Conservation (phyloP, 208 protist species). For the Vickermania ingenoplastis region DNA sequence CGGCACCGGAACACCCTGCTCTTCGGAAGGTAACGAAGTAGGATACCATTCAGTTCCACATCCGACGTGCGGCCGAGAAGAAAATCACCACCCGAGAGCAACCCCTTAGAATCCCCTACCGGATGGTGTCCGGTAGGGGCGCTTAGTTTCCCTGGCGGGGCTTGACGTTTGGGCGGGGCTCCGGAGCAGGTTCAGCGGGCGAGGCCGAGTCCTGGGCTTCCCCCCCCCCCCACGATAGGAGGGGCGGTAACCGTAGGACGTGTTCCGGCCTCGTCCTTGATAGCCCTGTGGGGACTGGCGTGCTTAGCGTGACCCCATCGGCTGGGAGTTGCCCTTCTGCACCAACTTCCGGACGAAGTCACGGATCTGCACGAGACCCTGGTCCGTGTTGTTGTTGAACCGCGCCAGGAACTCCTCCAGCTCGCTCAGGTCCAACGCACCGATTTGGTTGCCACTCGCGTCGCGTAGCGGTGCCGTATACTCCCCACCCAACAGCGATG, state of each 20-base stretch:
- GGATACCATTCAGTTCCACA: too few species aligned
- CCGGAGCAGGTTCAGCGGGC: not conserved
- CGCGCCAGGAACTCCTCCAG: not conserved
- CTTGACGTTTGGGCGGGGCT: too few species aligned
- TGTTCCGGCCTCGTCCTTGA: not conserved
- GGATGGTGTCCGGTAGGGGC: not conserved
- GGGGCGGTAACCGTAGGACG: conserved; percentile 1
- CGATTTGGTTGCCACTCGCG: too few species aligned
- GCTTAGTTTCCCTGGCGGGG: too few species aligned
- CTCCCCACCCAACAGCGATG: too few species aligned
- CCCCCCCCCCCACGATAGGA: not conserved
- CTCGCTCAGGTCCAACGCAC: too few species aligned
- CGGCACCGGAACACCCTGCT: too few species aligned
- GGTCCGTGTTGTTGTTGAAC: conserved; percentile 1
- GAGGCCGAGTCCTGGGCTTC: not conserved
- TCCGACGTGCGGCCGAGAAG: too few species aligned
- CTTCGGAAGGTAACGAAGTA: too few species aligned
- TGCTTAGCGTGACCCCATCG: not conserved
- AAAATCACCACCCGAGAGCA: too few species aligned
- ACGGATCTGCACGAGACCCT: not conserved
- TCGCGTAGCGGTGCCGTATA: too few species aligned
- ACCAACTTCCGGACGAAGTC: not conserved
- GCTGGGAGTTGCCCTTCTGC: not conserved
- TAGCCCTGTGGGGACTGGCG: not conserved
- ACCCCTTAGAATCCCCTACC: too few species aligned